These are phyloP conservation scores for Penium margaritaceum DNA, from an alignment of 139 green algal species.

Conservation along the genomic window DNA sequence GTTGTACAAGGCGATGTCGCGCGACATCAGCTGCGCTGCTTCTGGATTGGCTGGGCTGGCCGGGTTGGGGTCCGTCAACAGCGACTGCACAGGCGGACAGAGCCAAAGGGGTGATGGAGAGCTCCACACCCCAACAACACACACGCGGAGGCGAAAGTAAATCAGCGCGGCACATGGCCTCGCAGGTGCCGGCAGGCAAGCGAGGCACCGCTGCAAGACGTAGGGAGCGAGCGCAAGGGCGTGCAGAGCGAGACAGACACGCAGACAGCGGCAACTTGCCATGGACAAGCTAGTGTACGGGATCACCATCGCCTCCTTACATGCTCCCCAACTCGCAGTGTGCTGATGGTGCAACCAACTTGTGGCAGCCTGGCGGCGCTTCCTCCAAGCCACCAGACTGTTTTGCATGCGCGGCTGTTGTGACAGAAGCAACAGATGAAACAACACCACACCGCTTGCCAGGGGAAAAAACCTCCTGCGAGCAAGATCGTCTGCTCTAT, in stretches of 20 bases:
- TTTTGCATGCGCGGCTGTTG: no score
- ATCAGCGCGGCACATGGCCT: neutral
- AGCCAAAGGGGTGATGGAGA: neutral
- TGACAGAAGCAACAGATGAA: no score
- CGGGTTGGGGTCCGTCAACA: conserved; percentile 87
- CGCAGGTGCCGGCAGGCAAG: neutral
- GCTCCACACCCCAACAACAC: no score
- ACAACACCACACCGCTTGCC: neutral
- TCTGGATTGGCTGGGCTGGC: conserved; percentile 80
- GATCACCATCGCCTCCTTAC: no score
- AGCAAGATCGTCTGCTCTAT: neutral
- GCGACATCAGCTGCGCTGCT: conserved; percentile 67
- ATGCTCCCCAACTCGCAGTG: no score
- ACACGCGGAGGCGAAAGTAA: neutral
- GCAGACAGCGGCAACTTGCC: neutral
- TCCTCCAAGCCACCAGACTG: no score
- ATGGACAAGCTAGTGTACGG: no score
- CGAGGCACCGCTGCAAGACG: neutral
- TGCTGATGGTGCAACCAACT: no score
- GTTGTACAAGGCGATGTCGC: conserved; percentile 72
- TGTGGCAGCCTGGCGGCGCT: no score
- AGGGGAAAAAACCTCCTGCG: neutral
- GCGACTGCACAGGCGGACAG: conserved; percentile 42
- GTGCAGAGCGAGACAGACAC: neutral
- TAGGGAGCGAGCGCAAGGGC: neutral